phyloP scores from a whole-genome alignment of 2,329 filamentous ascomycete species.

The Aspergillus sp. region DNA sequence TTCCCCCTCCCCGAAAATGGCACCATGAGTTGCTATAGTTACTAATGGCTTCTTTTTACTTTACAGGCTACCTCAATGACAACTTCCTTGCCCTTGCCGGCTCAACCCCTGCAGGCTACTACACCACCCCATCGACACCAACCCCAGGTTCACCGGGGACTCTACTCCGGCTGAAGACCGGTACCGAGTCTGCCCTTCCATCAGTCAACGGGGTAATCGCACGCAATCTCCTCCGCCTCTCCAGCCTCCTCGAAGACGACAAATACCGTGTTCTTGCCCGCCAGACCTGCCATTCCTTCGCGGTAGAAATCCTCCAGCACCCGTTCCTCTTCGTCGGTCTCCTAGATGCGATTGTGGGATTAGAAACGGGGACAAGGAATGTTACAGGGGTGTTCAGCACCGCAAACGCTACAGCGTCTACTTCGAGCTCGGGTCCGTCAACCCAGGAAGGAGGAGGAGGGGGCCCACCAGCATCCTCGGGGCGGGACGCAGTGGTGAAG shows the following conservation, averaged over 20 bases:
- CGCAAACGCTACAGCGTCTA: conserved; percentile 16
- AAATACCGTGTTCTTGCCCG: conserved; percentile 65
- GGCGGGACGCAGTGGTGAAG: conserved; percentile 29
- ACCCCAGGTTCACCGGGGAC: conserved; percentile 60
- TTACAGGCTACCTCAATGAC: conserved; percentile 65
- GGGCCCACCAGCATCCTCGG: conserved; percentile 20
- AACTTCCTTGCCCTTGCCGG: conserved; percentile 71
- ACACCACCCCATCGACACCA: conserved; percentile 43
- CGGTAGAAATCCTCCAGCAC: conserved; percentile 87
- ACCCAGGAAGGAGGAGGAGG: conserved; percentile 12
- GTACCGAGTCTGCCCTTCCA: conserved; percentile 89
- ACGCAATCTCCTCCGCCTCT: conserved; percentile 80
- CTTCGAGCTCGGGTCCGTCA: conserved; percentile 5
- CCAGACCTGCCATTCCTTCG: conserved; percentile 79
- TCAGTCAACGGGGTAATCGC: conserved; percentile 88
- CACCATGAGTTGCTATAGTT: background rate
- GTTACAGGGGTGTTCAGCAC: conserved; percentile 56
- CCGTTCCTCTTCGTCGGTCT: conserved; percentile 87
- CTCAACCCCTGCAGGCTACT: conserved; percentile 40
- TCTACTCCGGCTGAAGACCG: conserved; percentile 87
- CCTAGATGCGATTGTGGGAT: conserved; percentile 71
- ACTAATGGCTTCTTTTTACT: conserved; percentile 5
- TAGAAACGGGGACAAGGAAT: conserved; percentile 67
- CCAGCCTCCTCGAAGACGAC: conserved; percentile 65
- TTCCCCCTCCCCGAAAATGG: conserved; percentile 21